Evolutionary conservation across 148 eudicot species (phyloP), one percentile per base, ranked within the genome.

Genomic region (Chenopodium formosanum): DNA sequence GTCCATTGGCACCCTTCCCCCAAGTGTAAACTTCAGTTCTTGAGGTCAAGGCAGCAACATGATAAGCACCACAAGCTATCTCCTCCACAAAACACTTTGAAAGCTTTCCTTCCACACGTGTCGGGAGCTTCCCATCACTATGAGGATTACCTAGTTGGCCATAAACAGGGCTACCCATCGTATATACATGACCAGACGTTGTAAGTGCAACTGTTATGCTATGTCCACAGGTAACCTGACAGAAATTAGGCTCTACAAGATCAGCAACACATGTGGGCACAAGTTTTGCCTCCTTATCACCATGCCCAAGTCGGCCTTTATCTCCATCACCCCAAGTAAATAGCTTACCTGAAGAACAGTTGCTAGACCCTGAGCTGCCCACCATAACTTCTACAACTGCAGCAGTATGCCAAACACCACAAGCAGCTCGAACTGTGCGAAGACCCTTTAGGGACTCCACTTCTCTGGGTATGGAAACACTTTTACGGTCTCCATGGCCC

Each of bases 311-410:
- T 81, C 95, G 88, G 81, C 92, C 89, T 89, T 95, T 95, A 85
- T 95, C 99, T 48, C 97, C 99, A 86, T 95, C 99, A 70, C 99
- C 99, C 99, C 99, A 95, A 63, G 99, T 95, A 82, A 95, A 95
- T 50, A 95, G 89, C 79, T 95, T 95, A 37, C 97, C 99, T 7
- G 99, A 95, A 80, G 99, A 95, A 83, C 96, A 92, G 86, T 92
- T 95, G 78, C 97, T 90, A 77, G 99, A 92, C 81, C 97, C 91
- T 44, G 95, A 88, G 86, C 85, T 94, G 80, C 97, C 99, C 64
- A 92, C 97, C 97, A 95, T 94, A 82, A 95, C 97, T 89, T 95
- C 99, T 79, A 95, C 95, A 79, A 95, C 97, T 23, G 99, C 99
- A 85, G 99, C 99, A 72, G 99, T 94, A 86, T 95, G 99, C 99